Evolutionary conservation across 306 rosid species (phyloP).

Genomic region (Lagenaria siceraria): DNA sequence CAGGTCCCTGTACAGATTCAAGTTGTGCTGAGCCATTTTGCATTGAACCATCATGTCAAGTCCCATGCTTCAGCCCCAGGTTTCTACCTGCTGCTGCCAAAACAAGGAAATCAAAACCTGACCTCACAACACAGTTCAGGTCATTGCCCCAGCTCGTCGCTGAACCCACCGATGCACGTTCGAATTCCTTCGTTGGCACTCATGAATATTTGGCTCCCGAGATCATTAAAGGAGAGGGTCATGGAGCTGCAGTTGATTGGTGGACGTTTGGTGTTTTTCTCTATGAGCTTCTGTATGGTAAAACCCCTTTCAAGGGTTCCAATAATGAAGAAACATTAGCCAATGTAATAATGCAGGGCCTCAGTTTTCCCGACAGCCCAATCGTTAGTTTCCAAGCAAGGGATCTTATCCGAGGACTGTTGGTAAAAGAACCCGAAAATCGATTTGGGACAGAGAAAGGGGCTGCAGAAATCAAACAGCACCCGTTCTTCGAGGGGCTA

Average conservation of each 20-base stretch:
- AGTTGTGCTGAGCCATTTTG: constrained; percentile 65
- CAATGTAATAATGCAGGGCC: constrained; percentile 48
- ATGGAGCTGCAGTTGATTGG: constrained; percentile 81
- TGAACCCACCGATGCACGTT: constrained; percentile 61
- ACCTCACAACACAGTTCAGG: constrained; percentile 34
- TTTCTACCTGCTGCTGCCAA: constrained; percentile 48
- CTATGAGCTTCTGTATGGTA: constrained; percentile 56
- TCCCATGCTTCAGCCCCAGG: constrained; percentile 68
- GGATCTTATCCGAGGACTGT: constrained; percentile 60
- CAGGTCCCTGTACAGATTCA: constrained; percentile 52
- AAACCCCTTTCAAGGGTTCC: constrained; percentile 61
- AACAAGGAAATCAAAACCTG: constrained; percentile 47
- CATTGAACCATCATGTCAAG: constrained; percentile 57
- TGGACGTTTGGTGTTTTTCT: constrained; percentile 79
- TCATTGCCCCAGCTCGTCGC: constrained; percentile 70
- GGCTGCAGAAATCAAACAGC: constrained; percentile 66
- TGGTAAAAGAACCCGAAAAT: constrained; percentile 53
- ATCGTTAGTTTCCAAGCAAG: constrained; percentile 55
- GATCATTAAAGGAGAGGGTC: constrained; percentile 71
- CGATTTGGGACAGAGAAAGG: constrained; percentile 66
- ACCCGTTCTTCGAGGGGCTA: constrained; percentile 70
- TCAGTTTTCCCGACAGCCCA: constrained; percentile 58
- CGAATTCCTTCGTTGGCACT: constrained; percentile 70
- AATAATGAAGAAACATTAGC: constrained; percentile 57
- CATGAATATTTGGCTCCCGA: constrained; percentile 74